Base-by-base conservation (phyloP, 305 asterid species). In the Withania somnifera region DNA sequence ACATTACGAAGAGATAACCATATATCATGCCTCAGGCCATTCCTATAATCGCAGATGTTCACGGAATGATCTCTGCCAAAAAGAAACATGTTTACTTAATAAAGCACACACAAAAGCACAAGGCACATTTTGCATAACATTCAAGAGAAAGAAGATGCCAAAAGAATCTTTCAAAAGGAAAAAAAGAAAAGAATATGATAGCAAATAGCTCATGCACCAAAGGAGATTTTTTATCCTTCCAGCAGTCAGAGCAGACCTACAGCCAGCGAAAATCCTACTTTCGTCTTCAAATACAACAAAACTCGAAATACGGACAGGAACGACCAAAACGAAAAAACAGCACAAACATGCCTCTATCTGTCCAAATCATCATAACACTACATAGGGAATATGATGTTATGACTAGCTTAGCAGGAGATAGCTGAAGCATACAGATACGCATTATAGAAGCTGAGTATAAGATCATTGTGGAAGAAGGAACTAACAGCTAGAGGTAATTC, bases 1-100 rank as follows among this genome's bases (percentile, higher is more conserved):
- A 92, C 87, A 82, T 91, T 91, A 89, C 87, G 89, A 80, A 94
- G 97, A 85, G 98, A 85, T 90, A 96, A 85, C 99, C 99, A 96
- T 84, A 94, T 82, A 85, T 96, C 98, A 84, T 89, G 95, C 90
- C 98, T 90, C 90, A 91, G 93, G 50, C 97, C 97, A 84, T 88
- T 96, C 86, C 91, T 90, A 78, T 88, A 83, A 53, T 91, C 96
- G 24, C 86, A 88, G 87, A 94, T 42, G 88, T 88, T 91, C 56
- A 92, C 78, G 45, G 86, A 81, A 83, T 97, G 85, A 57, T 86
- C 93, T 84, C 99, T 96, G 98, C 87, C 45, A 26, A 75, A 75
- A 50, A 15, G 24, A 28, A 50, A 28, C 9, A 10, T 75, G 45
- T 75, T 75, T 3, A 51, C 19, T 51, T 26, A 28, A 75, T 75